These are phyloP conservation scores for Gossypium trilobum DNA, from an alignment of 441 rosid genomes.

Conservation along the genomic window DNA sequence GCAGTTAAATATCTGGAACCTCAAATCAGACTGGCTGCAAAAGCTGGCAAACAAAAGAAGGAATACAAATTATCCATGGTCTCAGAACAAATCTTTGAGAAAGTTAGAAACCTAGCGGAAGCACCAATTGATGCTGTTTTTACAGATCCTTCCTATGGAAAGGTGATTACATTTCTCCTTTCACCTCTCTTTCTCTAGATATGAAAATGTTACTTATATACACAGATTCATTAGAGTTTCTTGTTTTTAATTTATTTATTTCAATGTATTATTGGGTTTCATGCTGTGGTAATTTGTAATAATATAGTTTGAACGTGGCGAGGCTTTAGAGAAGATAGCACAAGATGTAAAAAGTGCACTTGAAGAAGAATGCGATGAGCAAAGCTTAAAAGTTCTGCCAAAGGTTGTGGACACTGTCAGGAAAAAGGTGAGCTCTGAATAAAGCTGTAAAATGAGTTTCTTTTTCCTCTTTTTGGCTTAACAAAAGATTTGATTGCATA, in stretches of 20 bases:
- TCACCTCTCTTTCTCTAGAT: background rate
- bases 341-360: conserved; percentile 53
- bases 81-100: conserved; percentile 56
- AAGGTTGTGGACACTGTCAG: conserved; percentile 83
- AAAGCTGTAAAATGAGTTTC: background rate
- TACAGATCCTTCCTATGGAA: conserved; percentile 77
- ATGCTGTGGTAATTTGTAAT: conserved; percentile 9
- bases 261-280: background rate
- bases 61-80: conserved; percentile 79
- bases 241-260: background rate
- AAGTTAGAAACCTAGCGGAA: conserved; percentile 59
- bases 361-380: conserved; percentile 79
- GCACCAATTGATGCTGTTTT: conserved; percentile 65
- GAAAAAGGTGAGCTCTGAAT: conserved; percentile 51
- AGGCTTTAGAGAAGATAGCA: conserved; percentile 75
- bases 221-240: background rate
- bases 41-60: conserved; percentile 89
- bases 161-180: conserved; percentile 39
- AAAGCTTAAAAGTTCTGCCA: conserved; percentile 64
- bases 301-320: conserved; percentile 92
- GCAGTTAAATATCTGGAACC: conserved; percentile 85
- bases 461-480: background rate
- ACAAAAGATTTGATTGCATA: background rate
- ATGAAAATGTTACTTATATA: background rate
- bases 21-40: conserved; percentile 74